Conservation (phyloP, 1,284 basidiomycete species). For the Heterobasidion occidentale region DNA sequence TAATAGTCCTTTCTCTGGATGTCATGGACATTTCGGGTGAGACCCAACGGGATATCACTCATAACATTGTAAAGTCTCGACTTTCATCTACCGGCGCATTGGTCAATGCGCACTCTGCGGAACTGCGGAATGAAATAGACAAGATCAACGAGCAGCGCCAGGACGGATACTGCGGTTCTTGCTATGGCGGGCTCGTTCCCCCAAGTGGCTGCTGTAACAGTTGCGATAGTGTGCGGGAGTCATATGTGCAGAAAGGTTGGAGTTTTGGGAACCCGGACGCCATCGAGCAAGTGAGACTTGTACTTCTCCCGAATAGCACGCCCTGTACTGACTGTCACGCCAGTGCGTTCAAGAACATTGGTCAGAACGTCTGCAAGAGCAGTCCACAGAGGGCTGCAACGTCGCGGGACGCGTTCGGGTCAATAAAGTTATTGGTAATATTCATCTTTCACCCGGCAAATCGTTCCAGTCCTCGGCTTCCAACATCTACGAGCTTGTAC, state of each 20-base stretch:
- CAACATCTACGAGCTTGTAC: slow-evolving; percentile 90
- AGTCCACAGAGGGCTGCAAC: slow-evolving; percentile 93
- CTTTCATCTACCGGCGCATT: slow-evolving; percentile 54
- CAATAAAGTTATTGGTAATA: slow-evolving; percentile 95
- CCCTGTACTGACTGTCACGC: too few species aligned
- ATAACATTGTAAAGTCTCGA: slow-evolving; percentile 85
- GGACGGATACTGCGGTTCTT: slow-evolving; percentile 86
- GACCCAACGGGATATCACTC: slow-evolving; percentile 83
- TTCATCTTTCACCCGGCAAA: slow-evolving; percentile 83
- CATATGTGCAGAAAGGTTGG: slow-evolving; percentile 93
- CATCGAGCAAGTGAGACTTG: slow-evolving; percentile 81
- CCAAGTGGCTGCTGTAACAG: slow-evolving; percentile 89
- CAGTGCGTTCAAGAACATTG: slow-evolving; percentile 93
- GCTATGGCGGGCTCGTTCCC: slow-evolving; percentile 87
- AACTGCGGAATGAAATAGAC: slow-evolving; percentile 82
- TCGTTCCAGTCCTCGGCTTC: slow-evolving; percentile 87
- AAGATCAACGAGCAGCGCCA: slow-evolving; percentile 59
- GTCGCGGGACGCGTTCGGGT: slow-evolving; percentile 87
- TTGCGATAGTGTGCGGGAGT: slow-evolving; percentile 90
- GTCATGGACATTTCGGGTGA: slow-evolving; percentile 99
- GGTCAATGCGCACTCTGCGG: slow-evolving; percentile 53
- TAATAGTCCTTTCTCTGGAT: slow-evolving; percentile 84
- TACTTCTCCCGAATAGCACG: not conserved
- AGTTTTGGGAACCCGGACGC: slow-evolving; percentile 87
- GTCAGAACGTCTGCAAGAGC: slow-evolving; percentile 90